Conservation (phyloP, 371 early-diverging fungal genomes). For the Mucor circinelloides region DNA sequence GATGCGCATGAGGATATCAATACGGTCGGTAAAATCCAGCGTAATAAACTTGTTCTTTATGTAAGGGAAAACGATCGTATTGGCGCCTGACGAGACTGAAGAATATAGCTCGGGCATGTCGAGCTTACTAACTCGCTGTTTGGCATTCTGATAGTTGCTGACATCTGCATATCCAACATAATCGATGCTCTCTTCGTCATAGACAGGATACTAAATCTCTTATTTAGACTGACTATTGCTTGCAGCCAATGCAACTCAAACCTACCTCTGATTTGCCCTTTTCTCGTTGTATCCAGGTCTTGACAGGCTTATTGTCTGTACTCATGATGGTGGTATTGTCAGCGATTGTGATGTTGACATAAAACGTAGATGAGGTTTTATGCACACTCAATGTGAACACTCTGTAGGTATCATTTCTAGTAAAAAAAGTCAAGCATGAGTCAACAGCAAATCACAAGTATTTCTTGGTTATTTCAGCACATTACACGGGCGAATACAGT, state of each 20-base stretch:
- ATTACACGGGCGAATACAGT: constrained; percentile 37
- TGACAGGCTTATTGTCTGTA: not conserved
- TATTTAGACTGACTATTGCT: not conserved
- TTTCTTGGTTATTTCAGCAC: not conserved
- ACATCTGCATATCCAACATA: constrained; percentile 40
- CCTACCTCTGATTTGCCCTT: constrained; percentile 17
- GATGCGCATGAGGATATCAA: constrained; percentile 29
- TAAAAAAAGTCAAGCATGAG: not conserved
- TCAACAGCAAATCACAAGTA: not conserved
- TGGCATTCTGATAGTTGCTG: constrained; percentile 18
- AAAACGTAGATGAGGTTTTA: constrained; percentile 27
- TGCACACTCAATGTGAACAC: constrained; percentile 30
- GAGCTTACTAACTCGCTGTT: not conserved
- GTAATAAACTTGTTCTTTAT: constrained; percentile 40
- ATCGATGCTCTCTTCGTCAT: constrained; percentile 31
- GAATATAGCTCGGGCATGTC: constrained; percentile 4
- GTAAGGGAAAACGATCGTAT: constrained; percentile 36
- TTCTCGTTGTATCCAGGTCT: constrained; percentile 22
- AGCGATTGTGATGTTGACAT: constrained; percentile 29
- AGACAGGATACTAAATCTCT: constrained; percentile 26
- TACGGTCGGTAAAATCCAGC: constrained; percentile 33
- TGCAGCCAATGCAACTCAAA: not conserved
- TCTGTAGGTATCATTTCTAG: constrained; percentile 24
- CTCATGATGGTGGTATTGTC: constrained; percentile 22
- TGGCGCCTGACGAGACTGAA: constrained; percentile 29